Percentiles rank a stretch among this genome's conserved stretches.
Conservation (phyloP, 164 flowering plant genomes). For the Kalanchoe fedtschenkoi region DNA sequence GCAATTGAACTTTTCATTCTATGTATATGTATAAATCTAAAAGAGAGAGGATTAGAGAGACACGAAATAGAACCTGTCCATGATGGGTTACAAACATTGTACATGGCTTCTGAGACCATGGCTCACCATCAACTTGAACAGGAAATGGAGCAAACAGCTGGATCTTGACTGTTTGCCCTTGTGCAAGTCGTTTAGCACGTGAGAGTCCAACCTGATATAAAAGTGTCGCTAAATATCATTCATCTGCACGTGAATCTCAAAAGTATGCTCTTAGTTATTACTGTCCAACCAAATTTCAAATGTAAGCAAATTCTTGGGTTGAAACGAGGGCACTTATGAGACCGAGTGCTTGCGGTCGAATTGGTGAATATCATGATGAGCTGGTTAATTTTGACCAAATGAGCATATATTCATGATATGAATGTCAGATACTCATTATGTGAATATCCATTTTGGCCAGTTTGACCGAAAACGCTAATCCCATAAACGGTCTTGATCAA, state of each 20-base stretch:
- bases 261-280: neutral
- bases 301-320: no score
- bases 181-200: conserved; percentile 88
- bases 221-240: neutral
- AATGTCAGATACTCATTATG: no score
- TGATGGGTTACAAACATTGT: conserved; percentile 70
- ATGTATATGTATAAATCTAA: no score
- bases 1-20: no score
- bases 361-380: no score
- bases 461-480: no score
- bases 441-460: no score
- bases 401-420: no score
- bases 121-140: conserved; percentile 98
- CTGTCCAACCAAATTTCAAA: neutral
- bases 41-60: conserved; percentile 7
- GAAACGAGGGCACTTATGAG: no score
- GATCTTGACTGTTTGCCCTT: conserved; percentile 85
- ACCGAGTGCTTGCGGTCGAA: no score
- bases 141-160: conserved; percentile 67
- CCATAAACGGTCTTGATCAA: no score
- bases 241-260: neutral
- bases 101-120: conserved; percentile 87
- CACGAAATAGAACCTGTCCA: conserved; percentile 69
- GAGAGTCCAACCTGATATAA: conserved; percentile 83
- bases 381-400: no score